Evolutionary conservation across 2,329 filamentous ascomycete species (phyloP), one percentile per base, ranked within the genome.

Genomic region (Rasamsonia emersonii): DNA sequence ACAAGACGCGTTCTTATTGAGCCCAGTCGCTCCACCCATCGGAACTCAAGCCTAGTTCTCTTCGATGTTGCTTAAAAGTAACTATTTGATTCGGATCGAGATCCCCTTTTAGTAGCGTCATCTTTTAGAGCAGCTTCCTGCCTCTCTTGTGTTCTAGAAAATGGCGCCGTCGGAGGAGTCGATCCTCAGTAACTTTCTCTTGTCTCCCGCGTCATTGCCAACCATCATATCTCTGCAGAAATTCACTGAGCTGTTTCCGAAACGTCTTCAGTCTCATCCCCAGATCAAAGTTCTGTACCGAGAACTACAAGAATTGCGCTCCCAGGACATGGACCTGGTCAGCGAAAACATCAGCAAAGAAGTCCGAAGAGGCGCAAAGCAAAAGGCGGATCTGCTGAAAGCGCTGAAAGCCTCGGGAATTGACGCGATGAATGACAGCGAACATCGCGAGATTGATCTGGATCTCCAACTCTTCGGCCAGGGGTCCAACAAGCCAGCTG

Each of bases 181-280:
- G 17, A 82, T 93, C 42, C 72, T 93, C 31, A 70, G 70, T 49
- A 79, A 81, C 58, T 93, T 89, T 55, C 75, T 93, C 37, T 72
- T 93, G 20, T 70, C 79, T 18, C 82, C 86, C 9, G 79, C 85
- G 5, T 71, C 81, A 17, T 68, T 93, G 21, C 79, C 82, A 24
- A 73, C 79, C 41, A 73, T 86, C 50, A 66, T 86, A 44, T 79
- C 84, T 5, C 70, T 86, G 28, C 69, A 77, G 36, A 74, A 85
- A 43, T 93, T 93, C 64, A 77, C 75, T 25, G 70, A 78, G 17
- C 70, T 89, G 24, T 91, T 93, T 50, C 85, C 86, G 8, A 73
- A 70, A 30, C 59, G 73, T 23, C 67, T 78, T 30, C 79, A 78
- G 37, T 64, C 70, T 15, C 79, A 78, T 28, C 73, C 81, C 0